phyloP scores from a whole-genome alignment of 371 early-diverging fungal genomes.

The Rhizopus arrhizus region DNA sequence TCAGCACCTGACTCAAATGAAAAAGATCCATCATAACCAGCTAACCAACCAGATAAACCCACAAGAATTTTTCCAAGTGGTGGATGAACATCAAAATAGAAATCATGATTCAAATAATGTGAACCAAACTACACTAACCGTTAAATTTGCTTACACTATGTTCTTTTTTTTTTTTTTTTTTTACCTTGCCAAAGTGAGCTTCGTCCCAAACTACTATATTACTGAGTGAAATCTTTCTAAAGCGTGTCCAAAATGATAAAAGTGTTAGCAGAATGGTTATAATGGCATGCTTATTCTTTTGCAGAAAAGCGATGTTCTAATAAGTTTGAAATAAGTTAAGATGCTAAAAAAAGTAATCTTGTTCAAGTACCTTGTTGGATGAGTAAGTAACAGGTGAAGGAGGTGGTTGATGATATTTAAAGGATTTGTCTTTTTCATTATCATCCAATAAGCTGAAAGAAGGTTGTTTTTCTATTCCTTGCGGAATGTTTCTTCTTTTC shows the following conservation, averaged over 20 bases:
- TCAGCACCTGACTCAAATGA: constrained; percentile 85
- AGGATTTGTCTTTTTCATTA: constrained; percentile 26
- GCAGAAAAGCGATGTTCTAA: constrained; percentile 53
- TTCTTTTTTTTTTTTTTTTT: not conserved
- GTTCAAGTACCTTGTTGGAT: constrained; percentile 40
- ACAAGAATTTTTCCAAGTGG: constrained; percentile 99
- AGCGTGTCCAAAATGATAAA: constrained; percentile 77
- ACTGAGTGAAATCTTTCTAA: constrained; percentile 77
- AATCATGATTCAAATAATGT: constrained; percentile 90
- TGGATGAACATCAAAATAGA: constrained; percentile 99
- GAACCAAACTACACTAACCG: constrained; percentile 81
- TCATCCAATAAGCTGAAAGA: constrained; percentile 6
- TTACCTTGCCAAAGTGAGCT: constrained; percentile 90
- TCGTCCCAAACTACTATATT: constrained; percentile 85
- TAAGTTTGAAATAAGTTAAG: not conserved
- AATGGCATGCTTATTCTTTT: constrained; percentile 54
- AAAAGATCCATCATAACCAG: constrained; percentile 90
- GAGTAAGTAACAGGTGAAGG: constrained; percentile 21
- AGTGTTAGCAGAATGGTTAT: constrained; percentile 62
- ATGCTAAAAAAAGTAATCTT: not conserved
- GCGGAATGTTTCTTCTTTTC: constrained; percentile 45
- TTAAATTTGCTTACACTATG: no score
- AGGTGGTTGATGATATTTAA: constrained; percentile 22
- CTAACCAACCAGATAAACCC: constrained; percentile 88
- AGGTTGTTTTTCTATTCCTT: constrained; percentile 20